A percentile compares a stretch with the other conserved stretches of the same genome.
These are phyloP conservation scores for Anthracocystis setariae DNA, from an alignment of 1,284 basidiomycete genomes.

Conservation along the genomic window DNA sequence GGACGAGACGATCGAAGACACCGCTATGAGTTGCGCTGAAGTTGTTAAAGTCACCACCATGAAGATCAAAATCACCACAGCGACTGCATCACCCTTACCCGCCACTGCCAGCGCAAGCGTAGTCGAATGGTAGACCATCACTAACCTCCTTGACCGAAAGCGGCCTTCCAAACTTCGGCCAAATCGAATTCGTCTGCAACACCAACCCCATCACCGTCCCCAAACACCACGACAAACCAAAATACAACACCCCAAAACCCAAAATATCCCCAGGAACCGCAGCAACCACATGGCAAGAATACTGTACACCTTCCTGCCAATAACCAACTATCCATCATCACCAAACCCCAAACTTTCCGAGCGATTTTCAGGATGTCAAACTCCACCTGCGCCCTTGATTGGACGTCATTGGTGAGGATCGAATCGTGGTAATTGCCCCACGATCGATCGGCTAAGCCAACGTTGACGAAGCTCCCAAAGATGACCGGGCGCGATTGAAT, in stretches of 20 bases:
- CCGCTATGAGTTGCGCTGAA: conserved; percentile 60
- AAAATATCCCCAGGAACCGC: conserved; percentile 61
- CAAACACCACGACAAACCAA: conserved; percentile 60
- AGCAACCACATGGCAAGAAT: conserved; percentile 52
- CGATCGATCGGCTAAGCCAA: conserved; percentile 31
- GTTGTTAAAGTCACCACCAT: conserved; percentile 59
- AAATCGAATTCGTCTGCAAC: conserved; percentile 50
- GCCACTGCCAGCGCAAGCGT: conserved; percentile 53
- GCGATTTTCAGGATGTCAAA: conserved; percentile 61
- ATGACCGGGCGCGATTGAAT: conserved; percentile 33
- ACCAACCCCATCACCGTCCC: conserved; percentile 58
- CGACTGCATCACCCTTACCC: conserved; percentile 60
- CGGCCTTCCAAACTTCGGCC: conserved; percentile 52
- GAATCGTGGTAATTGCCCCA: conserved; percentile 74
- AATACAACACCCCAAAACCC: conserved; percentile 62
- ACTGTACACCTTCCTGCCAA: conserved; percentile 65
- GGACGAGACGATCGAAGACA: conserved; percentile 52
- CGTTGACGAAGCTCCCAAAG: conserved; percentile 52
- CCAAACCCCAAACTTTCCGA: conserved; percentile 63
- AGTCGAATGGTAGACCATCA: conserved; percentile 53
- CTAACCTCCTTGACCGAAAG: conserved; percentile 44
- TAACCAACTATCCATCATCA: conserved; percentile 56
- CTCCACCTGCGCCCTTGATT: conserved; percentile 75
- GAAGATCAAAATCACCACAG: conserved; percentile 59
- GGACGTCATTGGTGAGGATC: conserved; percentile 81